These are phyloP conservation scores for Polygonum maritimum DNA, from an alignment of 148 eudicot species.

Conservation along the genomic window DNA sequence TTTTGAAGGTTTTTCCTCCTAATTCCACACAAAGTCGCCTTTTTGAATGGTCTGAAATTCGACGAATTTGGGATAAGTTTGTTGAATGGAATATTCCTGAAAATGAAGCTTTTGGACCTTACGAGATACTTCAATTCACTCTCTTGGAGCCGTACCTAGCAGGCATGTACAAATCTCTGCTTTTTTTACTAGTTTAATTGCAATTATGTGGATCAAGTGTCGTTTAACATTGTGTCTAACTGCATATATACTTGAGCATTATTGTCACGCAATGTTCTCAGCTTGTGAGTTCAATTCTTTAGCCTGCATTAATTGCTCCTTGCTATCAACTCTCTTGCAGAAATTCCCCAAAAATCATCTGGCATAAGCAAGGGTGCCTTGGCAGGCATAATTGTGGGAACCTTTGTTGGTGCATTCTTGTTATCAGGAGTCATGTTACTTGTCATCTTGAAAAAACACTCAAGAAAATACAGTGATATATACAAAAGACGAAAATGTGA, in stretches of 20 bases:
- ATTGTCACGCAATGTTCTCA: constrained; percentile 12
- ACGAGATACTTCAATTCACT: constrained; percentile 85
- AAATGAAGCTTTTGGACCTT: constrained; percentile 76
- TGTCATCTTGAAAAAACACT: constrained; percentile 22
- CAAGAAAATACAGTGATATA: constrained; percentile 3
- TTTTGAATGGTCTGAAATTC: constrained; percentile 58
- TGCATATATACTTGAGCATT: not conserved
- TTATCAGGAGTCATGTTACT: constrained; percentile 36
- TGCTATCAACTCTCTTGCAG: not conserved
- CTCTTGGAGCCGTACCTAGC: constrained; percentile 65
- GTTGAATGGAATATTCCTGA: constrained; percentile 54
- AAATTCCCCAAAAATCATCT: not conserved
- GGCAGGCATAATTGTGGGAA: constrained; percentile 33
- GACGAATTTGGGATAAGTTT: constrained; percentile 35
- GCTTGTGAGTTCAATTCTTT: constrained; percentile 9
- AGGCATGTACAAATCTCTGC: constrained; percentile 27
- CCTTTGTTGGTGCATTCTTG: constrained; percentile 24
- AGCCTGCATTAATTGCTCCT: not conserved
- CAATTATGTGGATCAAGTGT: not conserved
- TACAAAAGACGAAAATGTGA: constrained; percentile 4
- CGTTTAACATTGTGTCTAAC: not conserved
- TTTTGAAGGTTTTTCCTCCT: constrained; percentile 61
- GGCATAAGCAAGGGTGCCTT: constrained; percentile 40
- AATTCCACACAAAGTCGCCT: constrained; percentile 11
- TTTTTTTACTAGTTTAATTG: not conserved